Evolutionary conservation across 202 grass and related monocot genomes (phyloP), one percentile per base, ranked within the genome.

Genomic region (Eragrostis tef): DNA sequence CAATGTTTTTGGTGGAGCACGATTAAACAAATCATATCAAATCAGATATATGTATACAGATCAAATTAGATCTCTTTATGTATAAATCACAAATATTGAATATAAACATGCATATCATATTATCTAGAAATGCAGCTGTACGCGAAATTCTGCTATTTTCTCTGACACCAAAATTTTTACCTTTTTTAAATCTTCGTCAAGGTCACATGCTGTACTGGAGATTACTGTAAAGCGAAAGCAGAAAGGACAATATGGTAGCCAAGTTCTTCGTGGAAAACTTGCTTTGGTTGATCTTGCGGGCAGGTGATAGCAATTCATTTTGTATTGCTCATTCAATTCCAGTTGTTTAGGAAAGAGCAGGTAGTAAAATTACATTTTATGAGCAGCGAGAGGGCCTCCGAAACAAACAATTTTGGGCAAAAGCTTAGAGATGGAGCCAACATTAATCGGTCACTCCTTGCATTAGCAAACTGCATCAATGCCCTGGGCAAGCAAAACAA

Each of bases 281-380:
- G 97, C 97, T 45, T 93, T 99, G 87, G 97, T 99, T 86, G 97
- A 99, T 89, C 97, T 99, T 45, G 97, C 97, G 21, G 97, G 97
- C 80, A 99, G 97, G 97, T 99, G 81, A 80, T 64, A 75, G 25
- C 46, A 62, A 49, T 36, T 70, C 19, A 34, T 17, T 83, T 73
- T 36, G n/a, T 67, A 75, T 21, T 85, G 48, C 17, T 88, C 13
- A 84, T 84, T 11, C 41, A 61, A 64, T 87, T 63, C 72, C 19
- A 26, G 49, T 31, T 34, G 75, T 17, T 71, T 66, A 74, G 52
- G 31, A 64, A 60, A 80, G 54, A 58, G 1, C 65, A 80, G 66
- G 73, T 42, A 62, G 20, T 83, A 73, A 48, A 60, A 63, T 66
- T 73, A 44, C 56, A 49, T 87, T 78, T 49, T 70, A 13, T 87